Conservation (phyloP, 148 eudicot species). For the Persicaria tinctoria region DNA sequence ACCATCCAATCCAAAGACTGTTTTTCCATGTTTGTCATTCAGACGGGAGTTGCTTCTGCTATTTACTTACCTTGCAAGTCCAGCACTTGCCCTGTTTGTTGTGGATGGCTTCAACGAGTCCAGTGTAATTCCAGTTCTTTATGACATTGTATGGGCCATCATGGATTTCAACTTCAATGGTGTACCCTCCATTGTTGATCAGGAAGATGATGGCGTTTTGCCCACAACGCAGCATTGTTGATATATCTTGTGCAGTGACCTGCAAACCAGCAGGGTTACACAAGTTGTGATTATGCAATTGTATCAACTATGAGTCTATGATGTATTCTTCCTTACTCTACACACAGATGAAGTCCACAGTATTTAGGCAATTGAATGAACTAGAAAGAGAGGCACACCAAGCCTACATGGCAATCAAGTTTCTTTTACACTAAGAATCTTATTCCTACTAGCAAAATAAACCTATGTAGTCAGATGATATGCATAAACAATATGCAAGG, state of each 20-base stretch:
- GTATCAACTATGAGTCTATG: not conserved
- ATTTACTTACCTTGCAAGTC: slow-evolving; percentile 7
- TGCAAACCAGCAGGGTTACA: not conserved
- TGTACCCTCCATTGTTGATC: slow-evolving; percentile 15
- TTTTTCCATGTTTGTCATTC: not conserved
- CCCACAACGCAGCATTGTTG: slow-evolving; percentile 15
- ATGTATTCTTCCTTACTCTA: not conserved
- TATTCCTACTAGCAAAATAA: too few species aligned
- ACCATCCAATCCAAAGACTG: too few species aligned
- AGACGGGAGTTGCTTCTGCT: not conserved
- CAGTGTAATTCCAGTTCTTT: slow-evolving; percentile 16
- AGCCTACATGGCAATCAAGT: not conserved
- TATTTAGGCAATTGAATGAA: too few species aligned
- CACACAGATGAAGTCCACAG: not conserved
- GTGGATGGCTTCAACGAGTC: slow-evolving; percentile 13
- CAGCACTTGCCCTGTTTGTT: slow-evolving; percentile 13
- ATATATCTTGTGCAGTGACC: slow-evolving; percentile 12
- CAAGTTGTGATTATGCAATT: not conserved
- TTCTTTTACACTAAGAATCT: not conserved
- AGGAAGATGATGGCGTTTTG: slow-evolving; percentile 15
- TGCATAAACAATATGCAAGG: too few species aligned
- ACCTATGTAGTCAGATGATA: too few species aligned
- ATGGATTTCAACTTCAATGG: slow-evolving; percentile 13
- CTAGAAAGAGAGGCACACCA: not conserved
- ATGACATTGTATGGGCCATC: slow-evolving; percentile 16